Evolutionary conservation across 768 basidiomycete genomes (phyloP), one percentile per base, ranked within the genome.

Genomic region (Tulasnella sp.): DNA sequence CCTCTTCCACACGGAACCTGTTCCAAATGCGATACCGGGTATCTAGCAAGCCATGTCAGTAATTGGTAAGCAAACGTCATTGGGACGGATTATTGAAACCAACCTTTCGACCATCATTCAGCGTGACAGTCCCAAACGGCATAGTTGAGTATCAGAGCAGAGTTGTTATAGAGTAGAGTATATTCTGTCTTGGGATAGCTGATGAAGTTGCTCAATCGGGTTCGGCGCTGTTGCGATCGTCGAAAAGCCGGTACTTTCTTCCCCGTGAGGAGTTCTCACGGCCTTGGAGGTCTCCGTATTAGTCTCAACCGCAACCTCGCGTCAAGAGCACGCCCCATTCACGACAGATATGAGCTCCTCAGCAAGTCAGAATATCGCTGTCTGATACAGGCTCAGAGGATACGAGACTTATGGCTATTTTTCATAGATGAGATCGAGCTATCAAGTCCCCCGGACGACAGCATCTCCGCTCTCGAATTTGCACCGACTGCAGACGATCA

Each of bases 401-500:
- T 29, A n/a, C n/a, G 26, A 14, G 19, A 1, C 64, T 65, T 17
- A 37, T 17, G 3, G 5, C 4, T 34, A 36, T 65, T 9, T 16
- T 17, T 26, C 3, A 36, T 17, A 70, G 69, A 26, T 39, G 71
- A 72, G 22, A 63, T 72, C 39, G 71, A 72, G 32, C 64, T 72
- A 22, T 39, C 62, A 22, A 65, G n/a, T 39, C 88, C 92, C 0
- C 94, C 94, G 0, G 90, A 92, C 76, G 94, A 97, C 81, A 90
- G 90, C 76, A 86, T 96, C 66, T 91, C 93, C 2, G 84, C 88
- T 42, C 81, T 98, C 35, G 84, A 86, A 37, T 98, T 91, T 80
- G 92, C 94, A 26, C 91, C 94, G 0, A 84, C 84, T 3, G 86
- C 90, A 78, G 89, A 94, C 2, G 84, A 90, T 70, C 88, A 90